Base-by-base conservation (phyloP, 1,284 basidiomycete species). In the Cutaneotrichosporon cyanovorans region DNA sequence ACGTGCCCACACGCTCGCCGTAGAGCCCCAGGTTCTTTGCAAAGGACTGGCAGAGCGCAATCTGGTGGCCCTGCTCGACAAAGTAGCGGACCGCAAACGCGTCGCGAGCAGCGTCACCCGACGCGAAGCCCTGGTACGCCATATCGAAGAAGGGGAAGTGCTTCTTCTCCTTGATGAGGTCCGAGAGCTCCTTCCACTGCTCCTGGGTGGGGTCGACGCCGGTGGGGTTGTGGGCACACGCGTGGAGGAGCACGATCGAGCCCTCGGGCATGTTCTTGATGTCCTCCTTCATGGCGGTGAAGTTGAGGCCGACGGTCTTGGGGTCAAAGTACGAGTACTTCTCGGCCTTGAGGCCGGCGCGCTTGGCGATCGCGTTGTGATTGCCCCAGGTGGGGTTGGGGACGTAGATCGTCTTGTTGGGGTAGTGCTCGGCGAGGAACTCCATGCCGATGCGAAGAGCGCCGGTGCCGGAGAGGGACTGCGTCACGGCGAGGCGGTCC, bases 1-100 rank as follows among this genome's bases (percentile, higher is more conserved):
- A 88, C 28, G 87, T 85, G 21, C 92, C 92, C 49, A 89, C 87
- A 67, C 92, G 87, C 74, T 96, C 92, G 58, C 92, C 95, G 71
- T 98, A 98, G 37, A 98, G 78, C 45, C 95, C 93, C 78, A 96
- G 91, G 77, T 98, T 99, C 80, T 99, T 99, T 45, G 95, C 95
- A 70, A 97, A 99, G 41, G 87, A 92, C 74, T 99, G 95, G 51
- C 83, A 77, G 33, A 91, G 79, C 16, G 87, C 84, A 55, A 91
- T 76, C 61, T 87, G 85, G 73, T 91, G 88, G 30, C 88, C 87
- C 67, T 89, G 75, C 36, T 81, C 76, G 43, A 95, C 88, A 74
- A 99, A 98, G 76, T 95, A 81, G 54, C 95, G 86, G 44, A 95
- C 82, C n/a, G 92, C 88, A 70, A 87, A 93, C 2, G 95, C 95